Base-by-base conservation (phyloP, 2,329 filamentous ascomycete species). In the Paraconiothyrium sp. region DNA sequence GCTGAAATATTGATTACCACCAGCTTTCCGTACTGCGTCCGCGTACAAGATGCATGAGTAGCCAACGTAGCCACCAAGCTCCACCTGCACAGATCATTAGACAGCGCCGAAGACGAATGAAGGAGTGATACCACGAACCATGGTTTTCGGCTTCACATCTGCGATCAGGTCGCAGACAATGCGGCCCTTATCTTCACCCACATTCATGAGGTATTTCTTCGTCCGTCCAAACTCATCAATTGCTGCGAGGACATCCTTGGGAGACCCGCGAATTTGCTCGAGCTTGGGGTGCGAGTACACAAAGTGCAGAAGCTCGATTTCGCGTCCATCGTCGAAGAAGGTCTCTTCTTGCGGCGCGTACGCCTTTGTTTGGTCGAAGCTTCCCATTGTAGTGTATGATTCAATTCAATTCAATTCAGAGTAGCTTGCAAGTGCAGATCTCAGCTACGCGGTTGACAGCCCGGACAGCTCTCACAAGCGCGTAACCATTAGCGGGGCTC, bases 11-110 rank as follows among this genome's bases (percentile, higher is more conserved):
- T 82, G 81, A 66, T 84, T 83, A 3, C 90, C 90, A 11, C 89
- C 90, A 3, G 84, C 85, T 54, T 84, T 83, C 60, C 86, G 85
- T 16, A 92, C 80, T 0, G 89, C 89, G 39, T 88, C 84, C 48
- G 87, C 90, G 72, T 94, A 94, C 1, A 93, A 83, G 61, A 95
- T 88, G 61, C 89, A 89, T 0, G 92, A 94, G 81, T 95, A 95
- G 46, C 92, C 92, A 22, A 93, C 85, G 76, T 94, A 95, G 52
- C 91, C 90, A 50, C 92, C 92, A 0, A 95, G 84, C 74, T 96
- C 92, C 50, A 94, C 84, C 82, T 83, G 60, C 44, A 44, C 60
- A 50, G 37, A 48, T 2, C n/a, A 20, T 55, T 41, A 55, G 52
- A 46, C 13, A 48, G 43, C 52, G 47, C 54, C 39, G 2, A 32